phyloP scores from a whole-genome alignment of 2,329 filamentous ascomycete genomes.

The Colletotrichum sp. region DNA sequence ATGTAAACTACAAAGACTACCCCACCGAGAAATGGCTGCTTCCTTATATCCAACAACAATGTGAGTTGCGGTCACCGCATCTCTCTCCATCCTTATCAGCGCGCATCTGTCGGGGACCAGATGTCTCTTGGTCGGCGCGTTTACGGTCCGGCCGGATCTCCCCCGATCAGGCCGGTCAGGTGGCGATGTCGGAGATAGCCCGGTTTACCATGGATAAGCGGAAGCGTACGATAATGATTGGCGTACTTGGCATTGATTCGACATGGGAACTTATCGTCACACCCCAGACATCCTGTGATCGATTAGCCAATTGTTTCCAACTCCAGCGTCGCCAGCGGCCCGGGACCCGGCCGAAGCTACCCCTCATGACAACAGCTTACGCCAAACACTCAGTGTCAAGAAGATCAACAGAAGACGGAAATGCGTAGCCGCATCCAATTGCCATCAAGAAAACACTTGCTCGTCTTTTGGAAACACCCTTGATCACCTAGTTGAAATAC shows the following conservation, averaged over 20 bases:
- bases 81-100: neutral
- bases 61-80: neutral
- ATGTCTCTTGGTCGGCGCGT: neutral
- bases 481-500: neutral
- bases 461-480: neutral
- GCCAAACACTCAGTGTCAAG: neutral
- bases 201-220: neutral
- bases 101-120: neutral
- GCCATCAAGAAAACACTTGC: neutral
- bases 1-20: neutral
- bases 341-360: neutral
- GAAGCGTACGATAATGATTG: neutral
- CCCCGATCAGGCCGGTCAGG: neutral
- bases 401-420: neutral
- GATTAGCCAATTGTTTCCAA: neutral
- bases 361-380: neutral
- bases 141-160: neutral
- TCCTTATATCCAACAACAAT: neutral
- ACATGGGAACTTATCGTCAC: neutral
- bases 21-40: neutral
- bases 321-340: neutral
- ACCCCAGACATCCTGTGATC: neutral
- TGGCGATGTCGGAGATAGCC: slow-evolving; percentile 3
- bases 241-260: neutral
- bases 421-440: neutral